These are phyloP conservation scores for Flagelloscypha sp. DNA, from an alignment of 768 basidiomycete genomes.

Conservation along the genomic window DNA sequence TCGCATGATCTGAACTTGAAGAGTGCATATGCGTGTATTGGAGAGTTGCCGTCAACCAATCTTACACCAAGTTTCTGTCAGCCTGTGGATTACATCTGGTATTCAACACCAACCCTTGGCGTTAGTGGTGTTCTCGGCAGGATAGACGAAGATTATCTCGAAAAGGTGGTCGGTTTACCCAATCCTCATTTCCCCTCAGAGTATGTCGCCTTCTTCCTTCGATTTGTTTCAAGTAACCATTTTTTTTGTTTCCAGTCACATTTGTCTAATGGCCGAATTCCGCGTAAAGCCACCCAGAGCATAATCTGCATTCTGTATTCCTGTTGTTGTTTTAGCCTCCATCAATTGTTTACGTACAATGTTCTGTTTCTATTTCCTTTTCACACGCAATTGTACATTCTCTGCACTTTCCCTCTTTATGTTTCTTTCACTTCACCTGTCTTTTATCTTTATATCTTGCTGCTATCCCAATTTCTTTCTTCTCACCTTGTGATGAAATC, in stretches of 20 bases:
- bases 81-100: conserved; percentile 92
- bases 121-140: conserved; percentile 83
- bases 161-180: conserved; percentile 92
- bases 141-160: conserved; percentile 77
- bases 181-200: conserved; percentile 96
- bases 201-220: conserved; percentile 41
- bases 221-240: conserved; percentile 6
- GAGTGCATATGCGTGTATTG: conserved; percentile 65
- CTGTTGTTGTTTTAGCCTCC: conserved; percentile 18
- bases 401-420: conserved; percentile 4
- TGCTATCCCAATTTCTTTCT: conserved; percentile 6
- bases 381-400: conserved; percentile 5
- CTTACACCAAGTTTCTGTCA: conserved; percentile 83
- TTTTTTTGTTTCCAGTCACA: conserved; percentile 42
- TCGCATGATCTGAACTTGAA: conserved; percentile 73
- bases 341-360: conserved; percentile 7
- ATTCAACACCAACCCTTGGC: conserved; percentile 60
- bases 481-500: too few relatives aligned
- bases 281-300: conserved; percentile 69
- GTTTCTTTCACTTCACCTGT: conserved; percentile 2
- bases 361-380: conserved; percentile 9
- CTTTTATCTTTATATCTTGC: conserved; percentile 3
- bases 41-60: conserved; percentile 76
- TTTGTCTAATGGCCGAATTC: conserved; percentile 67
- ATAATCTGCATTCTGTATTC: conserved; percentile 17